Percentiles rank a stretch among this genome's conserved stretches.
These are phyloP conservation scores for Thelonectria olida DNA, from an alignment of 2,329 filamentous ascomycete genomes.

Conservation along the genomic window DNA sequence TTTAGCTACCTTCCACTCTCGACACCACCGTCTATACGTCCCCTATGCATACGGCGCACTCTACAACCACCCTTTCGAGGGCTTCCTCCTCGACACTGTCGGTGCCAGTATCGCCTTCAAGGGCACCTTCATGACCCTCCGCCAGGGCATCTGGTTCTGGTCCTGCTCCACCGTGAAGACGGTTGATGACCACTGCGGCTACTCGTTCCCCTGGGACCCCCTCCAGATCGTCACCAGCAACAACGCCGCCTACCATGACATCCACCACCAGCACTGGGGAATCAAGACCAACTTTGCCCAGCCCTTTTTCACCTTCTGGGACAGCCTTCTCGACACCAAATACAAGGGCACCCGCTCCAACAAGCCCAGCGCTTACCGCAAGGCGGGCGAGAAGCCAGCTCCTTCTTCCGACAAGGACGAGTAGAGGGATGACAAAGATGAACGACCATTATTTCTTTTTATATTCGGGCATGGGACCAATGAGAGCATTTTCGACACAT, in stretches of 20 bases:
- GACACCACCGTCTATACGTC: slow-evolving; percentile 96
- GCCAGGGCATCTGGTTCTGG: slow-evolving; percentile 92
- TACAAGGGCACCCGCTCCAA: slow-evolving; percentile 73
- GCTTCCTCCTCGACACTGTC: slow-evolving; percentile 90
- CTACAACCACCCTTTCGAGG: slow-evolving; percentile 96
- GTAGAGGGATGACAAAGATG: slow-evolving; percentile 34
- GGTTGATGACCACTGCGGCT: slow-evolving; percentile 97
- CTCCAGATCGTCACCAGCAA: slow-evolving; percentile 92
- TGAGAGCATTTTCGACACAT: slow-evolving; percentile 27
- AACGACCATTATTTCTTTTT: slow-evolving; percentile 27
- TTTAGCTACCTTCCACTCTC: slow-evolving; percentile 87
- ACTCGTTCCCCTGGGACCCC: slow-evolving; percentile 94
- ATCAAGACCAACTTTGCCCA: slow-evolving; percentile 96
- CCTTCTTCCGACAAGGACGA: slow-evolving; percentile 18
- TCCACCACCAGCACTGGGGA: slow-evolving; percentile 98
- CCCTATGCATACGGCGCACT: slow-evolving; percentile 97
- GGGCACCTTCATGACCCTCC: slow-evolving; percentile 80
- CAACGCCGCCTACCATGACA: slow-evolving; percentile 96
- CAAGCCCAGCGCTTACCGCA: slow-evolving; percentile 48
- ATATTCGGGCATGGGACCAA: slow-evolving; percentile 30
- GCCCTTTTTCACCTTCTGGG: slow-evolving; percentile 97
- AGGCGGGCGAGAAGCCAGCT: slow-evolving; percentile 32
- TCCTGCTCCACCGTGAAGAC: slow-evolving; percentile 92
- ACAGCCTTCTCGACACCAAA: slow-evolving; percentile 80
- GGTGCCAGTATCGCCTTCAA: slow-evolving; percentile 89